Conservation (phyloP, 257 asterid species). For the Ajuga chamaepitys region DNA sequence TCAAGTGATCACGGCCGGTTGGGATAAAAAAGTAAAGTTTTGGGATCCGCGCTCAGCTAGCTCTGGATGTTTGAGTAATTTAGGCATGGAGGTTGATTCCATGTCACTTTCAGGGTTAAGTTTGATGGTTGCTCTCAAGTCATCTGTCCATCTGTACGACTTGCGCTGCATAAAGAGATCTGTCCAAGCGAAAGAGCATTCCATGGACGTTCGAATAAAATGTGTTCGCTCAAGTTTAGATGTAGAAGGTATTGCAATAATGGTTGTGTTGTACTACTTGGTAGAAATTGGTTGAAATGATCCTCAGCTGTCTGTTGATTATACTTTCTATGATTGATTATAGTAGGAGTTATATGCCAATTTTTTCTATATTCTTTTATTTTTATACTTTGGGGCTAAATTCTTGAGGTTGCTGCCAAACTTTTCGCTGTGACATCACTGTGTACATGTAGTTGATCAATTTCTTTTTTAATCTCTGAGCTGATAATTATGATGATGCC, state of each 20-base stretch:
- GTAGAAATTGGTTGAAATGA: slow-evolving; percentile 1
- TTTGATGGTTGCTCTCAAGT: slow-evolving; percentile 61
- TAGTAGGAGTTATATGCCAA: background rate
- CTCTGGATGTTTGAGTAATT: slow-evolving; percentile 42
- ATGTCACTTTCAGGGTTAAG: slow-evolving; percentile 55
- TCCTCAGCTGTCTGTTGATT: slow-evolving; percentile 1
- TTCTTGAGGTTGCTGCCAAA: background rate
- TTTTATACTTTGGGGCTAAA: background rate
- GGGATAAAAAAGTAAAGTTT: slow-evolving; percentile 70
- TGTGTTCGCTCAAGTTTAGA: slow-evolving; percentile 66
- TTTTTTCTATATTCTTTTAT: background rate
- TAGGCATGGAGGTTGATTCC: slow-evolving; percentile 53
- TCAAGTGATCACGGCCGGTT: slow-evolving; percentile 58
- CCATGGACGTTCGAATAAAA: slow-evolving; percentile 38
- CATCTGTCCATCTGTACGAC: slow-evolving; percentile 60
- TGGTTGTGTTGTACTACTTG: slow-evolving; percentile 1
- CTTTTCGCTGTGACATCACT: background rate
- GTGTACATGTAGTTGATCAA: background rate
- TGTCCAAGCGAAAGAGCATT: slow-evolving; percentile 36
- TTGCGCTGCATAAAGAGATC: slow-evolving; percentile 42
- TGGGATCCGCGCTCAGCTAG: slow-evolving; percentile 68
- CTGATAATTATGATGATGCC: slow-evolving; percentile 10
- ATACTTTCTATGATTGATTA: background rate
- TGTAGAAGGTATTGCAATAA: slow-evolving; percentile 51
- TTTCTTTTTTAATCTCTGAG: slow-evolving; percentile 10